phyloP scores from a whole-genome alignment of 345 rosid genomes.

The Laguncularia racemosa region DNA sequence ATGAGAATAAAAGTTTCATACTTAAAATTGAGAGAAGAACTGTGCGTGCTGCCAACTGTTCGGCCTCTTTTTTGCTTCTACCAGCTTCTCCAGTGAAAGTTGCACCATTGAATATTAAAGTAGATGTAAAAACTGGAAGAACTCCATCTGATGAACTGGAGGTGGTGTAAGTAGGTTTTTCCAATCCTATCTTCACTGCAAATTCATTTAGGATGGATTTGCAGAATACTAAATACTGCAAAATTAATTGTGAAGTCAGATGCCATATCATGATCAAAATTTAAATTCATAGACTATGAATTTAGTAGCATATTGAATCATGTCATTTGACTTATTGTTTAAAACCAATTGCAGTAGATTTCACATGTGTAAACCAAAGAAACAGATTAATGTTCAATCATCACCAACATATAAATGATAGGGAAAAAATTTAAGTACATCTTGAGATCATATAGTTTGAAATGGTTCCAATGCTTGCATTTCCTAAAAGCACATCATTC shows the following conservation, averaged over 20 bases:
- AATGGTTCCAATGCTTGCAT: no score
- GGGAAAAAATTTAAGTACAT: no score
- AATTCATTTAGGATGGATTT: slow-evolving; percentile 42
- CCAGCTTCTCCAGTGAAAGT: slow-evolving; percentile 21
- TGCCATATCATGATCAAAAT: no score
- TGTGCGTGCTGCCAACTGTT: slow-evolving; percentile 40
- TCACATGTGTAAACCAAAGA: no score
- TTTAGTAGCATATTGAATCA: no score
- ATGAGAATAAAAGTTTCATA: slow-evolving; percentile 4
- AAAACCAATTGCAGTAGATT: no score
- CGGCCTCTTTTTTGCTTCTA: slow-evolving; percentile 44
- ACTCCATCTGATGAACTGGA: slow-evolving; percentile 13
- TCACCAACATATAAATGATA: no score
- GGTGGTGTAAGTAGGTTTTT: slow-evolving; percentile 22
- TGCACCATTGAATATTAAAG: slow-evolving; percentile 23
- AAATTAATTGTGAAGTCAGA: background rate
- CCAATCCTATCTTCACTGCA: slow-evolving; percentile 27
- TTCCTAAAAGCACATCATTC: no score
- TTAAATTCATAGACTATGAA: no score
- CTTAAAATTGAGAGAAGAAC: slow-evolving; percentile 30
- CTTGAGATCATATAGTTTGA: no score
- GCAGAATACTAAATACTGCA: slow-evolving; percentile 31
- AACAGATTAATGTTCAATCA: no score
- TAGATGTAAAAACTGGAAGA: slow-evolving; percentile 22
- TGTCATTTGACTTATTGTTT: no score